Percentiles rank a stretch among this genome's conserved stretches.
Evolutionary conservation across 495 filamentous ascomycete genomes (phyloP).

Genomic region (Darksidea phi): DNA sequence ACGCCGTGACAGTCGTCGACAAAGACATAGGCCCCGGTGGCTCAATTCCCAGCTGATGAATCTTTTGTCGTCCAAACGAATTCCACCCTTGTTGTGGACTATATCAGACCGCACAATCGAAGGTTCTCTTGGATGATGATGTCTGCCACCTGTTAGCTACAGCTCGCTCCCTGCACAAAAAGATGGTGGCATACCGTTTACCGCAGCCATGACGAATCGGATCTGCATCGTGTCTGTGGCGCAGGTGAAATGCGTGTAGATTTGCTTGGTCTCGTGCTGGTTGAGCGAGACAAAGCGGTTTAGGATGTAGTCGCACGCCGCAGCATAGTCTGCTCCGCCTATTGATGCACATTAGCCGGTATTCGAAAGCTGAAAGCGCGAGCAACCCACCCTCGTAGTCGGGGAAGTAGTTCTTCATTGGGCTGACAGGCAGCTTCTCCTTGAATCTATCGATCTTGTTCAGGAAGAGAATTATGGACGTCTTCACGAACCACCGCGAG

Average conservation of each 20-base stretch:
- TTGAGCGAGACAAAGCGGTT: constrained; percentile 97
- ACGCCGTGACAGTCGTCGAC: constrained; percentile 31
- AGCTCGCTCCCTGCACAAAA: neutral
- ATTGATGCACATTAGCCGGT: constrained; percentile 10
- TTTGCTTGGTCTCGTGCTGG: constrained; percentile 99
- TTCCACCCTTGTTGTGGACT: constrained; percentile 34
- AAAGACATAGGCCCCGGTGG: constrained; percentile 34
- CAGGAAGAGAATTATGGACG: constrained; percentile 93
- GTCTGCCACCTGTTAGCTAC: constrained; percentile 55
- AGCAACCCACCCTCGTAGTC: constrained; percentile 61
- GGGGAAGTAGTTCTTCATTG: constrained; percentile 87
- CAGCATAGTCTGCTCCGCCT: constrained; percentile 84
- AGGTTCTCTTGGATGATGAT: constrained; percentile 99
- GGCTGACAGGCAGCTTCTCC: constrained; percentile 73
- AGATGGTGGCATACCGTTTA: constrained; percentile 77
- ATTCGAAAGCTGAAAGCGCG: neutral
- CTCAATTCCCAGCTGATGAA: constrained; percentile 7
- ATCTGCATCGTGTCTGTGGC: constrained; percentile 96
- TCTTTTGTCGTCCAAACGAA: constrained; percentile 1
- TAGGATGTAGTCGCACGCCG: constrained; percentile 94
- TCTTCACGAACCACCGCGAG: constrained; percentile 95
- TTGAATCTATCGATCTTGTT: constrained; percentile 99
- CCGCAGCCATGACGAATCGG: constrained; percentile 98
- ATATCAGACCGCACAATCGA: constrained; percentile 96
- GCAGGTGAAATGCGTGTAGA: constrained; percentile 99